phyloP scores from a whole-genome alignment of 169 alveolate genomes.

The Babesia gibsoni region DNA sequence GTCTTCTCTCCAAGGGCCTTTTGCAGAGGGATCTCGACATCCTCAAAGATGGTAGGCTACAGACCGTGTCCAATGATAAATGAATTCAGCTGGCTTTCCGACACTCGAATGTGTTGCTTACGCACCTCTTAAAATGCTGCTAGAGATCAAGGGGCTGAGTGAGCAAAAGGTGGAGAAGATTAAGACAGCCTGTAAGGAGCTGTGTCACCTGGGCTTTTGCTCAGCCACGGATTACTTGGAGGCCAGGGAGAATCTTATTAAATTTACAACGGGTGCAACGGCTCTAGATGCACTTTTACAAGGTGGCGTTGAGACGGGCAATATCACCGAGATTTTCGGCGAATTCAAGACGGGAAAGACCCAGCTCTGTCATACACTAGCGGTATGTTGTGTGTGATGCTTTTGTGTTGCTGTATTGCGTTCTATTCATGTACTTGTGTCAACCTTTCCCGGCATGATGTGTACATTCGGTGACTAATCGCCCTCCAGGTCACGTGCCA shows the following conservation, averaged over 20 bases:
- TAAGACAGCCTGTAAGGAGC: conserved; percentile 88
- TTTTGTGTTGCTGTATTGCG: not conserved
- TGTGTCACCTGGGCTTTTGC: conserved; percentile 88
- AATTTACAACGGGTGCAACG: conserved; percentile 92
- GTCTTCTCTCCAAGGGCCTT: conserved; percentile 79
- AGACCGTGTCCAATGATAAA: not conserved
- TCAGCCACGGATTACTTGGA: conserved; percentile 89
- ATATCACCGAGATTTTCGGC: conserved; percentile 97
- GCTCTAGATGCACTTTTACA: conserved; percentile 92
- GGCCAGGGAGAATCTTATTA: conserved; percentile 88
- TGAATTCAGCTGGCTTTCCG: conserved; percentile 80
- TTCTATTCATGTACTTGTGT: not conserved
- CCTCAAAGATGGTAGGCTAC: conserved; percentile 80
- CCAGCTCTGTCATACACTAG: conserved; percentile 95
- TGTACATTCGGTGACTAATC: not conserved
- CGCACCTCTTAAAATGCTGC: conserved; percentile 88
- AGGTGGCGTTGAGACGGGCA: conserved; percentile 97
- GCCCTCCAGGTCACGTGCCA: conserved; percentile 84
- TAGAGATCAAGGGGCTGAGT: conserved; percentile 93
- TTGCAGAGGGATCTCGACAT: conserved; percentile 88
- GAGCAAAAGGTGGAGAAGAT: conserved; percentile 95
- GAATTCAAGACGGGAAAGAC: conserved; percentile 98
- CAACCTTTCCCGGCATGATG: not conserved
- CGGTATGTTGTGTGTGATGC: conserved; percentile 75
- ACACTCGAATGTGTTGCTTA: conserved; percentile 92